These are phyloP conservation scores for Roridomyces roridus DNA, from an alignment of 768 basidiomycete genomes.

Conservation along the genomic window DNA sequence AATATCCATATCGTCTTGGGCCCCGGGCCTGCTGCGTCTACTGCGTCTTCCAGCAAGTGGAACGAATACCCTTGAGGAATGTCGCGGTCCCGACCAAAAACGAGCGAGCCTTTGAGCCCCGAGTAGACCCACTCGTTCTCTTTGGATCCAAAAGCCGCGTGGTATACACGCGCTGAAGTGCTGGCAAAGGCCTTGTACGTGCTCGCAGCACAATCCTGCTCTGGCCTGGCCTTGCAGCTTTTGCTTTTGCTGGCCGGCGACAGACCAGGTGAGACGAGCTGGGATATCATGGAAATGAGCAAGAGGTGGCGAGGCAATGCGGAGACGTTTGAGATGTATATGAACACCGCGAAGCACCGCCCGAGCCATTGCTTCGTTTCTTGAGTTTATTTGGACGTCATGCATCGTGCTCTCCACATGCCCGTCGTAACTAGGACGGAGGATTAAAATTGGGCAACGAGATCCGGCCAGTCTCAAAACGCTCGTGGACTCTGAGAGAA, in stretches of 20 bases:
- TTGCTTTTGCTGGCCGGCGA: slow-evolving; percentile 8
- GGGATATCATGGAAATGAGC: slow-evolving; percentile 22
- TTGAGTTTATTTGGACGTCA: slow-evolving; percentile 23
- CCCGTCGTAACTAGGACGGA: not conserved
- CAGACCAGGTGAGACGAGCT: too few species aligned
- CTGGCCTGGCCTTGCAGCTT: too few species aligned
- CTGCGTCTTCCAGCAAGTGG: slow-evolving; percentile 15
- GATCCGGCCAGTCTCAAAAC: too few species aligned
- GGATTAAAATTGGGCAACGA: too few species aligned
- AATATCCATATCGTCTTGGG: slow-evolving; percentile 76
- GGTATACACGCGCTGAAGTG: slow-evolving; percentile 65
- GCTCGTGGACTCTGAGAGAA: too few species aligned
- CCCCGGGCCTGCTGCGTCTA: too few species aligned
- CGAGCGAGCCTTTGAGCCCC: slow-evolving; percentile 62
- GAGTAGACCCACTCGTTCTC: slow-evolving; percentile 63
- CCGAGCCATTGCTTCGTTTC: slow-evolving; percentile 8
- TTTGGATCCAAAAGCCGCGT: slow-evolving; percentile 51
- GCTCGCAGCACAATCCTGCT: slow-evolving; percentile 34
- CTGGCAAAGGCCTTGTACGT: slow-evolving; percentile 57
- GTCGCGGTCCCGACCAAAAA: slow-evolving; percentile 54
- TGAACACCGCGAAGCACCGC: slow-evolving; percentile 26
- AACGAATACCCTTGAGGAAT: slow-evolving; percentile 28
- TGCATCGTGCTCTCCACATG: slow-evolving; percentile 23
- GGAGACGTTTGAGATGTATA: slow-evolving; percentile 7
- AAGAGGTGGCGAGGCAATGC: slow-evolving; percentile 17